Evolutionary conservation across 208 protist genomes (phyloP), one percentile per base, ranked within the genome.

Genomic region (Leptomonas pyrrhocoris): DNA sequence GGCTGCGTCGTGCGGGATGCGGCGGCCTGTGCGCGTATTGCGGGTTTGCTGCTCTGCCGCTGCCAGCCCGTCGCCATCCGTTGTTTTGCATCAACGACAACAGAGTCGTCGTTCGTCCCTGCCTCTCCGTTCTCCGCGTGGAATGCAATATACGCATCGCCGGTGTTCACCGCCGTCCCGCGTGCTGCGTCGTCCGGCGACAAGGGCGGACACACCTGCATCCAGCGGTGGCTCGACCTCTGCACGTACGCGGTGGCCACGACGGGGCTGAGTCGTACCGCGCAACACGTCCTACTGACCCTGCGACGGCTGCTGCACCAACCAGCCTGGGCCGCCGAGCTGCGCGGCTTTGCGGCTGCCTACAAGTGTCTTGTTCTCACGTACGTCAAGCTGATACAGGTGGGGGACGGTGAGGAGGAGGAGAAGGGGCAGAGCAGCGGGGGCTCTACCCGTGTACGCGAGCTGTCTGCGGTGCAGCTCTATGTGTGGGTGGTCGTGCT

Each of bases 11-110:
- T 73, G 56, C 51, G 65, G n/a, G 68, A 68, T 28, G 63, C 63
- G 6, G 71, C 65, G 15, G 73, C 72, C 38, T 85, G 70, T 36
- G 50, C 73, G 27, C 60, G 66, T 4, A 55, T 78, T 21, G 76
- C 75, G 27, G 50, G 43, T 25, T 34, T 79, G 55, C 65, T 87
- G 57, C 77, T 84, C 25, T 68, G 73, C 65, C 81, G 58, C 51
- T 92, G 79, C 57, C 62, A 75, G 25, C 75, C 80, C 1, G 45
- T 27, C 28, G 46, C 60, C 0, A 42, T 77, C 9, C 60, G 68
- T 21, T 43, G 66, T 51, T 53, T 27, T 12, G n/a, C n/a, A n/a
- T n/a, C n/a, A n/a, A 34, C 23, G 53, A 21, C 43, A 9, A n/a
- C 66, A 21, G 66, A 2, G 18, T 3, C 49, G 12, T n/a, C 51